These are phyloP conservation scores for Fusarium incarnatum DNA, from an alignment of 2,329 filamentous ascomycete genomes.

Conservation along the genomic window DNA sequence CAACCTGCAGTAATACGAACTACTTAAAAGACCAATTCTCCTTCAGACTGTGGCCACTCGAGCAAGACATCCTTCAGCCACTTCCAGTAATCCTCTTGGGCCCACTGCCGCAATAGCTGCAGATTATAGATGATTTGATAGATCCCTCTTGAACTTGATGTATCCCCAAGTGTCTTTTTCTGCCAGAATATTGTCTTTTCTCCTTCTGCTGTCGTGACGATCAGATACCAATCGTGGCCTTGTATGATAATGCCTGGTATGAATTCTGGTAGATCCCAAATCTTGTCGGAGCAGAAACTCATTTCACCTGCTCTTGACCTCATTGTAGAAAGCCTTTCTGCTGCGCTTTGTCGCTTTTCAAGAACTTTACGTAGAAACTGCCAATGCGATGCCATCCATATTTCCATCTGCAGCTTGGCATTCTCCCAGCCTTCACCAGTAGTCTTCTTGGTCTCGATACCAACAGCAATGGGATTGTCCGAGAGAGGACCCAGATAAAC, in stretches of 20 bases:
- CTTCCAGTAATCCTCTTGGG: not conserved
- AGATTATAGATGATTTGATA: conserved; percentile 9
- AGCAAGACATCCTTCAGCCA: conserved; percentile 7
- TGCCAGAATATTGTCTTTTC: conserved; percentile 21
- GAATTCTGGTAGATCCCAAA: conserved; percentile 4
- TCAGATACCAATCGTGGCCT: conserved; percentile 16
- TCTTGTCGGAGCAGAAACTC: not conserved
- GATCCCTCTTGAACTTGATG: conserved; percentile 10
- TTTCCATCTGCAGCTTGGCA: conserved; percentile 15
- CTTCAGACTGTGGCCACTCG: not conserved
- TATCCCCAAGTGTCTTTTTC: conserved; percentile 5
- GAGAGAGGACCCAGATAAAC: not conserved
- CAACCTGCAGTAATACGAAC: not conserved
- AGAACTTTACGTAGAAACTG: conserved; percentile 5
- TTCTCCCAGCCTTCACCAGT: conserved; percentile 20
- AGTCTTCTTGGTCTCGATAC: conserved; percentile 17
- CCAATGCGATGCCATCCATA: conserved; percentile 20
- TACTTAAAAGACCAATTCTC: not conserved
- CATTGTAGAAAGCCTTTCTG: not conserved
- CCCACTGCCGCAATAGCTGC: conserved; percentile 8
- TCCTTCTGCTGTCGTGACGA: not conserved
- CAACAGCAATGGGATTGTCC: conserved; percentile 4
- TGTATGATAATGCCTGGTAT: conserved; percentile 12
- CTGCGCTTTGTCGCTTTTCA: not conserved
- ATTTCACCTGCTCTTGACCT: not conserved